A percentile compares a stretch with the other conserved stretches of the same genome.
Evolutionary conservation across 2,329 filamentous ascomycete species (phyloP).

Genomic region (Fusarium sp.): DNA sequence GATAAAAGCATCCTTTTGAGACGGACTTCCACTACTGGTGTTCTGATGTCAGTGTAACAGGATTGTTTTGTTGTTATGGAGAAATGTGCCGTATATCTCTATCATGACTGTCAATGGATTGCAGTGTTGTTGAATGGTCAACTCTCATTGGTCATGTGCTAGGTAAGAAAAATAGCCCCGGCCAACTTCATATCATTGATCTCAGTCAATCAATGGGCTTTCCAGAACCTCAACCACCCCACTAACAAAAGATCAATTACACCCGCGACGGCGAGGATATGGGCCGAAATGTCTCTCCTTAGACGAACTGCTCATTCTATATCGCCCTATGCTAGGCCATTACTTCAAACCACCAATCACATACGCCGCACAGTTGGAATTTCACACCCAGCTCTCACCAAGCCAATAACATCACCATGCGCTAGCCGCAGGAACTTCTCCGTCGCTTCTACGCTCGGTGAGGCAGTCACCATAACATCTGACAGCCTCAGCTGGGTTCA

Average conservation of each 20-base stretch:
- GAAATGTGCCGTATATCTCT: background rate
- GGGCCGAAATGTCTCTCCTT: constrained; percentile 39
- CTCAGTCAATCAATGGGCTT: constrained; percentile 1
- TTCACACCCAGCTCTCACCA: constrained; percentile 10
- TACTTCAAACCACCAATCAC: constrained; percentile 9
- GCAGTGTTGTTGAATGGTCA: background rate
- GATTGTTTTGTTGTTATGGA: background rate
- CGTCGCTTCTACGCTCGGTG: constrained; percentile 49
- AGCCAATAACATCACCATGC: constrained; percentile 19
- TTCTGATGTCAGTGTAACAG: too few species aligned
- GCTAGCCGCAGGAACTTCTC: constrained; percentile 50
- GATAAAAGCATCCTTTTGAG: background rate
- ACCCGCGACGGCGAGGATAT: constrained; percentile 12
- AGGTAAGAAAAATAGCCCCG: constrained; percentile 3
- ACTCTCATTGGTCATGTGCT: constrained; percentile 27
- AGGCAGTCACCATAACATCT: constrained; percentile 56
- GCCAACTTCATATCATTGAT: constrained; percentile 30
- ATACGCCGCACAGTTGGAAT: constrained; percentile 12
- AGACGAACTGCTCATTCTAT: constrained; percentile 22
- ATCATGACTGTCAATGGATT: background rate
- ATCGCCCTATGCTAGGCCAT: constrained; percentile 27
- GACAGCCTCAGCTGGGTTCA: constrained; percentile 61
- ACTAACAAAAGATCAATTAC: constrained; percentile 11
- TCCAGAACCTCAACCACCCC: constrained; percentile 9
- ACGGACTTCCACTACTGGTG: too few species aligned